Conservation (phyloP, 2,329 filamentous ascomycete species). For the Apiospora rasikravindrae region DNA sequence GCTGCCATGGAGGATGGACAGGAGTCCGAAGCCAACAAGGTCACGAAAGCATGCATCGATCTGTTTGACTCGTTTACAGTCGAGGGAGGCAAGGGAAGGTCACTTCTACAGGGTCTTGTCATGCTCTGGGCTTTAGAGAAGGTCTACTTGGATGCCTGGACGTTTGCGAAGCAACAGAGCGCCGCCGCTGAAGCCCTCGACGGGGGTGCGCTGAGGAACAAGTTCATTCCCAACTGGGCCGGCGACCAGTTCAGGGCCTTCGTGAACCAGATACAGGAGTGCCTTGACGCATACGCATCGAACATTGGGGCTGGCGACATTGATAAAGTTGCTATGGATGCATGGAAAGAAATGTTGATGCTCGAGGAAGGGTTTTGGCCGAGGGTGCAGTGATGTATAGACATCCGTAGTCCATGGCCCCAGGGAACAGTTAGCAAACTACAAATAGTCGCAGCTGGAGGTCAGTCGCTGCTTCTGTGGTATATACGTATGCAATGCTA, state of each 20-base stretch:
- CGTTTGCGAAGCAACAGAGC: slow-evolving; percentile 44
- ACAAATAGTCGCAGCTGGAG: not conserved
- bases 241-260: slow-evolving; percentile 63
- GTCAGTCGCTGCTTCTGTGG: not conserved
- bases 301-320: slow-evolving; percentile 33
- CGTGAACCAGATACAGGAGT: slow-evolving; percentile 41
- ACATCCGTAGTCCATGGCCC: not conserved
- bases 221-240: slow-evolving; percentile 74
- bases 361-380: slow-evolving; percentile 68
- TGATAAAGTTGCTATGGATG: slow-evolving; percentile 45
- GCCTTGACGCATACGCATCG: slow-evolving; percentile 37
- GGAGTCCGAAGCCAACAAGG: slow-evolving; percentile 28
- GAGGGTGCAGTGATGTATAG: slow-evolving; percentile 28
- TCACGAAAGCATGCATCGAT: slow-evolving; percentile 31
- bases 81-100: not conserved
- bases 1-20: slow-evolving; percentile 21
- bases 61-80: slow-evolving; percentile 38
- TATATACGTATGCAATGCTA: not conserved
- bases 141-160: slow-evolving; percentile 66
- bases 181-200: slow-evolving; percentile 55
- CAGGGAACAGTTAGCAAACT: not conserved
- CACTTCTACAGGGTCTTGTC: slow-evolving; percentile 67
- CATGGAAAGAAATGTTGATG: slow-evolving; percentile 57
- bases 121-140: slow-evolving; percentile 81
- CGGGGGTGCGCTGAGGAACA: slow-evolving; percentile 66